Evolutionary conservation across 306 rosid species (phyloP), one percentile per base, ranked within the genome.

Genomic region (Prunus fruticosa): DNA sequence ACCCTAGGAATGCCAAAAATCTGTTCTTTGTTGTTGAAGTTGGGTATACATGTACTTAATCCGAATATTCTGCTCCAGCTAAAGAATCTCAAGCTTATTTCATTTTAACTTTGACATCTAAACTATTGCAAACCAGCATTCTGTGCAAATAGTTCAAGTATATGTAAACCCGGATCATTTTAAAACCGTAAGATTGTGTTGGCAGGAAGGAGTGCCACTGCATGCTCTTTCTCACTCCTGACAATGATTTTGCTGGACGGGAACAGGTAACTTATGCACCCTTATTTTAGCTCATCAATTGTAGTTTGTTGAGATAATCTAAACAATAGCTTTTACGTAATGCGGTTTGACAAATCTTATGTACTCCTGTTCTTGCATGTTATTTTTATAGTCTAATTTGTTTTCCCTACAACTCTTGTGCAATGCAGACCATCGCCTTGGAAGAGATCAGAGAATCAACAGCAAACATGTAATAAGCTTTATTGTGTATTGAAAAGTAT

Each of bases 161-260:
- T 23, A 1, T 50, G 27, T 32, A 27, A 28, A 73, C 28, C 49
- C 50, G 71, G 74, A n/a, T 75, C 28, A 30, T 54, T 38, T 57
- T 53, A 64, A 79, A 69, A 76, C 51, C 9, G 46, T 61, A 73
- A 45, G 57, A 34, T 61, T 79, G 5, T 67, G 28, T 61, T 87
- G 82, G 78, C 80, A 95, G 99, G 97, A 95, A 95, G 88, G 99
- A 95, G 78, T 95, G 99, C 84, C 99, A 95, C 86, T 95, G 99
- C 90, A 95, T 95, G 99, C 97, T 95, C 73, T 95, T 95, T 85
- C 99, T 95, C 79, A 95, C 98, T 51, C 85, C 98, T 11, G 97
- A 95, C 34, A 95, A 95, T 23, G 99, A 95, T 84, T 95, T 95
- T 83, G 93, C 99, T 2, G 97, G 99, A 72, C 46, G 82, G 15